Base-by-base conservation (phyloP, 1,284 basidiomycete species). In the Naganishia cerealis region DNA sequence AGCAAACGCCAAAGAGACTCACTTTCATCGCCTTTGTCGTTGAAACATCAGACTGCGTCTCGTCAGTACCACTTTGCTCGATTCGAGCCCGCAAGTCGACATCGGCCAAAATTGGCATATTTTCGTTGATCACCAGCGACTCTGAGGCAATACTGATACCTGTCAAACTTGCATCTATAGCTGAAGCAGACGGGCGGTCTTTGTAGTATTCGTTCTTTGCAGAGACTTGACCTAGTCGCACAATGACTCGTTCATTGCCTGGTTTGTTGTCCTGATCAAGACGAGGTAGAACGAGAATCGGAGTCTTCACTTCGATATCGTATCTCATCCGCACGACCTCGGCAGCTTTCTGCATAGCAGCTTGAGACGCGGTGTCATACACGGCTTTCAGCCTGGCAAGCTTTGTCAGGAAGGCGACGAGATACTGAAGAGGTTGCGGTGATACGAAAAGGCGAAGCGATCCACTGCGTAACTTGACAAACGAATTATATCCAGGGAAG, bases 351-450 rank as follows among this genome's bases (percentile, higher is more conserved):
- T 97, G 93, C 9, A 91, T 92, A 24, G 96, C 96, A 21, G 88
- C 95, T 77, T 90, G 87, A 6, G 92, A 91, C 9, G 95, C 79
- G n/a, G 93, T 88, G 79, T 99, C 95, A 75, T 99, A 99, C 9
- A 99, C 81, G 1, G 90, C 91, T 81, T 96, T 96, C 74, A 97
- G 86, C 72, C 88, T 89, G 1, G 93, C 92, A 65, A 99, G 88
- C 78, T 94, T 92, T 73, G 87, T 83, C 66, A 94, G 82, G 82
- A 95, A 99, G 26, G 87, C 79, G 74, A 92, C 91, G 40, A 99
- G 86, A 73, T 90, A 88, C 65, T 88, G 91, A 29, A 98, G 83
- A 9, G 94, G 91, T 71, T 89, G 85, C 76, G 96, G 91, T 68
- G 96, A 84, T 79, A 94, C 94, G 70, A 92, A 89, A 72, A 98